phyloP scores from a whole-genome alignment of 2,329 filamentous ascomycete species.

The Periconia sp. region DNA sequence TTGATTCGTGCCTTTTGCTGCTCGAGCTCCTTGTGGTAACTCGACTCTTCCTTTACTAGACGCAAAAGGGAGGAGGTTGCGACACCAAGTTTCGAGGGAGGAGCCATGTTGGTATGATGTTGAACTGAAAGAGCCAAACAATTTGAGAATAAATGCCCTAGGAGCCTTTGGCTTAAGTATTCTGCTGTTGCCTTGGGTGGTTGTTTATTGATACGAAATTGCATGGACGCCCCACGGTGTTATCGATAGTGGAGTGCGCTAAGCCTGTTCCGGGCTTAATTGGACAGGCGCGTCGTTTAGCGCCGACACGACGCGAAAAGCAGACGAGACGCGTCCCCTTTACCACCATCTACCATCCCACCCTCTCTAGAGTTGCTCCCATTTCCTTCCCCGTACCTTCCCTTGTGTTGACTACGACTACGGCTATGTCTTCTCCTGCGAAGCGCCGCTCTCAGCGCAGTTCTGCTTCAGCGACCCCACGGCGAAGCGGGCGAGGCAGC shows the following conservation, averaged over 20 bases:
- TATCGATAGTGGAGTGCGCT: conserved; percentile 10
- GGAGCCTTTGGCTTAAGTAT: conserved; percentile 11
- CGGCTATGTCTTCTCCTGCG: conserved; percentile 67
- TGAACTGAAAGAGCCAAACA: background rate
- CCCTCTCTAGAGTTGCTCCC: conserved; percentile 14
- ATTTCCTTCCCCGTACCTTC: conserved; percentile 9
- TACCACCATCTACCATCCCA: conserved; percentile 22
- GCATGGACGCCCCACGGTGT: conserved; percentile 21
- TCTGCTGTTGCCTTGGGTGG: conserved; percentile 18
- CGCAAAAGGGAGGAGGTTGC: conserved; percentile 80
- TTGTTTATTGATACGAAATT: conserved; percentile 25
- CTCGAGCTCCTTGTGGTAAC: conserved; percentile 84
- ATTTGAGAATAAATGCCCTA: background rate
- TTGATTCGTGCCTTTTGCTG: conserved; percentile 75
- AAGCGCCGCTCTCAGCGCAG: conserved; percentile 61
- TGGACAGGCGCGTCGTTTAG: conserved; percentile 9
- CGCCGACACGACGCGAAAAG: conserved; percentile 29
- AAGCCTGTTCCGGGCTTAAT: conserved; percentile 3
- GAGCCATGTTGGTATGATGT: conserved; percentile 64
- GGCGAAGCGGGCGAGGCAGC: conserved; percentile 59
- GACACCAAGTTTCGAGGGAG: conserved; percentile 78
- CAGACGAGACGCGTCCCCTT: conserved; percentile 26
- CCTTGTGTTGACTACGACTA: conserved; percentile 12
- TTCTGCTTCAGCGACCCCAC: conserved; percentile 62
- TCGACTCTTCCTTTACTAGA: conserved; percentile 88